Percentiles rank a stretch among this genome's conserved stretches.
phyloP scores from a whole-genome alignment of 441 rosid species.

The Eruca vesicaria region DNA sequence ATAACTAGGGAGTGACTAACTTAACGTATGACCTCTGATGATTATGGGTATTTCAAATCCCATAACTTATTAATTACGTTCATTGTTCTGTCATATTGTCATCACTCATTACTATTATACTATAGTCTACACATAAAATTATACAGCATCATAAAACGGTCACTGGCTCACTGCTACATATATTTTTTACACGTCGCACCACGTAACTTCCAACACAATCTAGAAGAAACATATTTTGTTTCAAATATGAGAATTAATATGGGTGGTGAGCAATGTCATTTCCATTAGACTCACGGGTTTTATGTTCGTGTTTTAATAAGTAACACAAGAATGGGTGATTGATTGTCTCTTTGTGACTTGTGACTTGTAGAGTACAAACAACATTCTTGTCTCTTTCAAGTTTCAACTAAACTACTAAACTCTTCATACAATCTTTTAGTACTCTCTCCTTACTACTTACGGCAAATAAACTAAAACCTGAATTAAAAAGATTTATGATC shows the following conservation, averaged over 20 bases:
- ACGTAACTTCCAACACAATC: not conserved
- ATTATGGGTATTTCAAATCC: not conserved
- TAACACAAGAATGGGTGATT: constrained; percentile 20
- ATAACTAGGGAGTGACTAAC: not conserved
- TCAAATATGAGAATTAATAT: not conserved
- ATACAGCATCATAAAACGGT: not conserved
- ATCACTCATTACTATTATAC: no score
- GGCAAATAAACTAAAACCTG: not conserved
- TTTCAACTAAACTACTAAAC: not conserved
- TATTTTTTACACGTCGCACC: not conserved
- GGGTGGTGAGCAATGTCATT: not conserved
- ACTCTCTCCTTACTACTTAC: constrained; percentile 5
- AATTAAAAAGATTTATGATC: not conserved
- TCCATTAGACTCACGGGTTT: constrained; percentile 33
- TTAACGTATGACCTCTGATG: not conserved
- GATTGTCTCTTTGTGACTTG: constrained; percentile 24
- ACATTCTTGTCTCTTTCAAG: constrained; percentile 22
- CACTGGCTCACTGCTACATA: not conserved
- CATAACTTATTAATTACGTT: not conserved
- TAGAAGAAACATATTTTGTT: constrained; percentile 11
- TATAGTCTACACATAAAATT: no score
- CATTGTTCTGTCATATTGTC: not conserved
- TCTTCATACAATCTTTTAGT: constrained; percentile 9
- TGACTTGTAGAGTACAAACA: constrained; percentile 15
- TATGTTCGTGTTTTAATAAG: not conserved